These are phyloP conservation scores for Lagenaria siceraria DNA, from an alignment of 306 rosid species.

Conservation along the genomic window DNA sequence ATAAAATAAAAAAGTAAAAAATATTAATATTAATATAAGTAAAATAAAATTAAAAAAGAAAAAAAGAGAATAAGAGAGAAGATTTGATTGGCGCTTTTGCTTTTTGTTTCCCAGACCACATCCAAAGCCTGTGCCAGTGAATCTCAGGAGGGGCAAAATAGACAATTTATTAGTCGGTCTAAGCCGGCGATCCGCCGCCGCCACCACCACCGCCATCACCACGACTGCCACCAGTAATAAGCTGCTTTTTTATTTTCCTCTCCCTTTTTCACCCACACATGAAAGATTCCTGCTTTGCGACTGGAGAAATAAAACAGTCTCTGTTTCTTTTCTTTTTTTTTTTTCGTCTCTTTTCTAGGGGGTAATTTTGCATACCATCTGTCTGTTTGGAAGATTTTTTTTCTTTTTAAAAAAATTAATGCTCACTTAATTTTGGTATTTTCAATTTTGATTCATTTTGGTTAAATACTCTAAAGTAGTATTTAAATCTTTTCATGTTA, in stretches of 20 bases:
- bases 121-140: neutral
- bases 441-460: too few relatives aligned
- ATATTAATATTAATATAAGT: neutral
- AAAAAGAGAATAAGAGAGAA: slow-evolving; percentile 39
- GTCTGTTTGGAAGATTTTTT: neutral
- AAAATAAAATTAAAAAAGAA: neutral
- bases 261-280: neutral
- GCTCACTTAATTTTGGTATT: too few relatives aligned
- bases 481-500: too few relatives aligned
- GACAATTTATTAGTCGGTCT: neutral
- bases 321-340: neutral
- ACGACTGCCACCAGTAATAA: neutral
- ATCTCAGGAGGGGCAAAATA: neutral
- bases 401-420: too few relatives aligned
- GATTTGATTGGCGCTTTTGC: slow-evolving; percentile 34
- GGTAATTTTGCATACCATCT: neutral
- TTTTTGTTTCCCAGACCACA: slow-evolving; percentile 47
- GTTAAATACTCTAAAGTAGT: too few relatives aligned
- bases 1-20: neutral
- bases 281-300: neutral
- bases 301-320: neutral
- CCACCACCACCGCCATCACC: neutral
- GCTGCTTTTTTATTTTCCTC: neutral
- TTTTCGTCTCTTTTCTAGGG: too few relatives aligned
- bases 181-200: neutral